Base-by-base conservation (phyloP, 1,284 basidiomycete genomes). In the Cryptococcus sp. region DNA sequence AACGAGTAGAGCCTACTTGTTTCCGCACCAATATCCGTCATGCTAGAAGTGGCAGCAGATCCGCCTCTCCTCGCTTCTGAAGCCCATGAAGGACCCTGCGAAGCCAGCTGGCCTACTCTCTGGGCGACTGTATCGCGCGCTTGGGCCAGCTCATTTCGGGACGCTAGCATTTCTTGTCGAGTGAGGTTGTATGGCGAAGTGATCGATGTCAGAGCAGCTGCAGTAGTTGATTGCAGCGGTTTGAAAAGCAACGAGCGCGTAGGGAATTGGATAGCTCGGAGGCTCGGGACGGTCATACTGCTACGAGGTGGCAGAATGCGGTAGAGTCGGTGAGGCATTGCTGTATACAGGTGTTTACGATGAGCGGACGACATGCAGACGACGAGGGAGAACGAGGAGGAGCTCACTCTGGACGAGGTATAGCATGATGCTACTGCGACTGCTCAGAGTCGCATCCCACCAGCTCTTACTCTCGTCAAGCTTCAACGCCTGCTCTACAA, bases 371-470 rank as follows among this genome's bases (percentile, higher is more conserved):
- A 48, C 25, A 23, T 20, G 47, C 17, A 27, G 15, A 30, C 20
- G 8, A 48, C 20, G 8, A 23, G 25, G 20, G 20, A 30, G 47
- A 17, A 48, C 8, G 25, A 20, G 25, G 7, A 22, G 17, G 22
- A 23, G 67, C 77, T 65, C 54, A 78, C 78, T 75, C 57, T 79
- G 78, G 10, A 79, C 55, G 17, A 78, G 65, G 58, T 78, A 79
- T 0, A 73, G 51, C 3, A 65, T 58, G 11, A 75, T 66, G 1
- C 73, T 70, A 19, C 57, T 30, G 6, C 68, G 47, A 48, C 66
- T 71, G 45, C 62, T 62, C 23, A 77, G 54, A 2, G 58, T 52
- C 2, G 52, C 17, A n/a, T 73, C 68, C 78, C 78, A 79, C 70
- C 72, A 79, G 16, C 51, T 52, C 38, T 70, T 58, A 60, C 78